phyloP scores from a whole-genome alignment of 257 asterid genomes.

The Solanum pinnatisectum region DNA sequence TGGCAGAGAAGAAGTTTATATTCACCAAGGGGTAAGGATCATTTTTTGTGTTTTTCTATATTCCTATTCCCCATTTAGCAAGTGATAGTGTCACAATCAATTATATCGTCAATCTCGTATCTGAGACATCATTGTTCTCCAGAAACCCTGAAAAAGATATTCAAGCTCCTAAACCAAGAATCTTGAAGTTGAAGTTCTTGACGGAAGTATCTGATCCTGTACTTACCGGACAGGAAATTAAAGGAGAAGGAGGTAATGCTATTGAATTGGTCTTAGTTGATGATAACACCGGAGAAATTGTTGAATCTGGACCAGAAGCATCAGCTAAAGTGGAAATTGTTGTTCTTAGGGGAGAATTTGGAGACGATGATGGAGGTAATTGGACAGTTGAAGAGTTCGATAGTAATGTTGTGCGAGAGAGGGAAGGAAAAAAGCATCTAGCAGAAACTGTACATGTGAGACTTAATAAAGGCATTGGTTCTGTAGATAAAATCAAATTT shows the following conservation, averaged over 20 bases:
- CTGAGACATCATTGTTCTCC: background rate
- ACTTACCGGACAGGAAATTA: conserved; percentile 31
- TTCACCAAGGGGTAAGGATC: conserved; percentile 9
- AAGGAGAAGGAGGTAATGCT: conserved; percentile 15
- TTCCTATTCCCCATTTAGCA: background rate
- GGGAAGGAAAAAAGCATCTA: conserved; percentile 31
- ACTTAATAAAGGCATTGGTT: conserved; percentile 24
- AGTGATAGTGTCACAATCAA: background rate
- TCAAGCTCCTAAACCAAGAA: conserved; percentile 4
- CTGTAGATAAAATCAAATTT: conserved; percentile 18
- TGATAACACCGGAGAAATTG: conserved; percentile 10
- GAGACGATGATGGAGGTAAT: conserved; percentile 5
- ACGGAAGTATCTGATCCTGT: conserved; percentile 11
- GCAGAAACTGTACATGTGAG: conserved; percentile 18
- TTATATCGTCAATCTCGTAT: background rate
- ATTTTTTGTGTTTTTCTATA: background rate
- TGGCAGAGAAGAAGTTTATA: background rate
- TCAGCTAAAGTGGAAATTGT: conserved; percentile 28
- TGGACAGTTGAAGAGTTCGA: conserved; percentile 23
- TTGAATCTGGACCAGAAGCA: conserved; percentile 29
- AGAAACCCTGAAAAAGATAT: conserved; percentile 9
- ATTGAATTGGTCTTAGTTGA: conserved; percentile 29
- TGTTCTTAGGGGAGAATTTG: conserved; percentile 21
- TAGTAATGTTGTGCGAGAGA: conserved; percentile 1
- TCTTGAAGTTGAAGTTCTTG: conserved; percentile 25